A percentile compares a stretch with the other conserved stretches of the same genome.
Conservation (phyloP, 805 yeast species). For the Candida berthetii region DNA sequence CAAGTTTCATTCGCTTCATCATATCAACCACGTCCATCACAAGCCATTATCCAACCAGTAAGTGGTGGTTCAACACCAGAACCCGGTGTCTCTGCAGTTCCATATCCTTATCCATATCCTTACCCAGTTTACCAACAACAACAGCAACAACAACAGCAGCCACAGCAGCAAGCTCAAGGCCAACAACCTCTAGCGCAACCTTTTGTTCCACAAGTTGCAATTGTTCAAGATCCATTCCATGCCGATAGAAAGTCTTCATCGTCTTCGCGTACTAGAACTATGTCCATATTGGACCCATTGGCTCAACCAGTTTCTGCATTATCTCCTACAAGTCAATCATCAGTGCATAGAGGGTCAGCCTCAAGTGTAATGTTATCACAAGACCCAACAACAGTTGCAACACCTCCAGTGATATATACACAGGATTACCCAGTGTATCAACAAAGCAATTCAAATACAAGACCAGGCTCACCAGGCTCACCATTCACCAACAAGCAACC, state of each 20-base stretch:
- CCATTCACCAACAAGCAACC: slow-evolving; percentile 2
- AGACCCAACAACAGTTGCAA: slow-evolving; percentile 3
- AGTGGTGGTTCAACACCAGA: neutral
- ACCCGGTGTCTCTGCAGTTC: neutral
- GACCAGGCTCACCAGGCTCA: slow-evolving; percentile 10
- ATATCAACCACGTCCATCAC: slow-evolving; percentile 7
- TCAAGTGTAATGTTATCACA: slow-evolving; percentile 8
- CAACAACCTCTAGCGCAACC: slow-evolving; percentile 5
- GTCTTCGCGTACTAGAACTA: slow-evolving; percentile 16
- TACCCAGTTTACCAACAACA: slow-evolving; percentile 2
- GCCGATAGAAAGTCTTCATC: slow-evolving; percentile 15
- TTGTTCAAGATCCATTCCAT: slow-evolving; percentile 18
- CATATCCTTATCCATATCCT: slow-evolving; percentile 2
- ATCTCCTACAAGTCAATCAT: slow-evolving; percentile 10
- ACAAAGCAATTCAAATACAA: slow-evolving; percentile 1
- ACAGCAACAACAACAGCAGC: slow-evolving; percentile 6
- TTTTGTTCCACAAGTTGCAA: neutral
- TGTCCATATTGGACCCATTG: slow-evolving; percentile 12
- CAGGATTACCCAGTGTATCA: slow-evolving; percentile 12
- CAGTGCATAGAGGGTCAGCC: slow-evolving; percentile 10
- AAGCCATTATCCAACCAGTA: neutral
- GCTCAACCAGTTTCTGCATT: neutral
- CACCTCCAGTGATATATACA: slow-evolving; percentile 10
- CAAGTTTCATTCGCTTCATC: slow-evolving; percentile 20
- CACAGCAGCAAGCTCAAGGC: slow-evolving; percentile 4